Percentiles rank a stretch among this genome's conserved stretches.
Conservation (phyloP, 768 basidiomycete species). For the Tylopilus subfusipes region DNA sequence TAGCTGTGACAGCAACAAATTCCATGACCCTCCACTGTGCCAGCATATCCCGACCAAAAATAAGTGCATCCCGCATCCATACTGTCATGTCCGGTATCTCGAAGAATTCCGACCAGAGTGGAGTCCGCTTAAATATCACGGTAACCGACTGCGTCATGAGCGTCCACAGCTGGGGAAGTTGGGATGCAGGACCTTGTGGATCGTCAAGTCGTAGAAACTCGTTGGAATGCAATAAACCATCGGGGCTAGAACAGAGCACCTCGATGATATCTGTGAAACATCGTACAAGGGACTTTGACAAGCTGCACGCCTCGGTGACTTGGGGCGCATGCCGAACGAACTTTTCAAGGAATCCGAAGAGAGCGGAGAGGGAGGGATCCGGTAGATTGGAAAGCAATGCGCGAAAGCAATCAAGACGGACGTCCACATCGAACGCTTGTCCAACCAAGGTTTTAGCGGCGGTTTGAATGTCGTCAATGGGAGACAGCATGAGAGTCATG, state of each 20-base stretch:
- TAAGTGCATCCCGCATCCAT: constrained; percentile 98
- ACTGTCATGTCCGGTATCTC: constrained; percentile 81
- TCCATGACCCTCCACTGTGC: constrained; percentile 81
- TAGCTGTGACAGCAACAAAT: constrained; percentile 39
- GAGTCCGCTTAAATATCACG: constrained; percentile 82
- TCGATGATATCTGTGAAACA: constrained; percentile 94
- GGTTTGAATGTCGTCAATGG: constrained; percentile 67
- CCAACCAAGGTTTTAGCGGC: constrained; percentile 79
- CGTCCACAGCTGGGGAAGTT: constrained; percentile 73
- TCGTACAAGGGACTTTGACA: constrained; percentile 88
- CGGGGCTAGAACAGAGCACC: constrained; percentile 69
- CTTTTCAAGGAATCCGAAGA: constrained; percentile 60
- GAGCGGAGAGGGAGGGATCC: constrained; percentile 62
- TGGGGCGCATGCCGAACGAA: constrained; percentile 60
- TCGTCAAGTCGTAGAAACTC: constrained; percentile 48
- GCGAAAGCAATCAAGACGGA: constrained; percentile 83
- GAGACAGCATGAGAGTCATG: constrained; percentile 75
- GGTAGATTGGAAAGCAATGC: constrained; percentile 69
- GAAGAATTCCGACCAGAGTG: constrained; percentile 77
- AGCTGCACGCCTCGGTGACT: constrained; percentile 80
- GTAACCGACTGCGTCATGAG: constrained; percentile 77
- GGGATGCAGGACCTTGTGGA: constrained; percentile 44
- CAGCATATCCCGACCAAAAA: constrained; percentile 85
- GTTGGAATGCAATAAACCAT: constrained; percentile 62
- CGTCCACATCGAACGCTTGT: constrained; percentile 86